Percentiles rank a stretch among this genome's conserved stretches.
These are phyloP conservation scores for Leccinum subtestaceum DNA, from an alignment of 768 basidiomycete genomes.

Conservation along the genomic window DNA sequence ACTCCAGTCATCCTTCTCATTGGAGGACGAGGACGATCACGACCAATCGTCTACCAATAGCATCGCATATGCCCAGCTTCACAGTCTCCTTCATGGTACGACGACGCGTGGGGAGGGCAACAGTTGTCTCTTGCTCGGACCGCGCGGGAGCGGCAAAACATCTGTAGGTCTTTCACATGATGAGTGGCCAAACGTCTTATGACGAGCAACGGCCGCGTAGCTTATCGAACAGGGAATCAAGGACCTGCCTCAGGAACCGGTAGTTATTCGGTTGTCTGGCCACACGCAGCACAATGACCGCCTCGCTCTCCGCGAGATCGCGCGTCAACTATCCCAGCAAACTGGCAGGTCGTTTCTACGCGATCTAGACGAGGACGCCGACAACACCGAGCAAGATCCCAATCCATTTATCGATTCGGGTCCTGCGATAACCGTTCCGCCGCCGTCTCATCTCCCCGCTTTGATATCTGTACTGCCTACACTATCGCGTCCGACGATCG, in stretches of 20 bases:
- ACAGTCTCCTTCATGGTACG: conserved; percentile 68
- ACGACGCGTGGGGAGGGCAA: conserved; percentile 85
- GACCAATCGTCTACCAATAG: conserved; percentile 44
- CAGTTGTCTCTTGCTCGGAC: conserved; percentile 85
- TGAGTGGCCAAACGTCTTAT: conserved; percentile 1
- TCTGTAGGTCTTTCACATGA: conserved; percentile 40
- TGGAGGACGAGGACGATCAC: conserved; percentile 32
- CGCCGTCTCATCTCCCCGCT: conserved; percentile 68
- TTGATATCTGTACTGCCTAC: conserved; percentile 77
- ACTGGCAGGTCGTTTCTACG: conserved; percentile 60
- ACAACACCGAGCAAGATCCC: conserved; percentile 38
- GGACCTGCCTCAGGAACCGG: conserved; percentile 47
- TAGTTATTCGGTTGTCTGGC: conserved; percentile 81
- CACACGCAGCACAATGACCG: conserved; percentile 83
- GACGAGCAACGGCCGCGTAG: conserved; percentile 33
- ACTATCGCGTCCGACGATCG: conserved; percentile 72
- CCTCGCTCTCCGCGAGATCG: conserved; percentile 90
- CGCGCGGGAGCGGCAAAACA: conserved; percentile 85
- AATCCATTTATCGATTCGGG: conserved; percentile 50
- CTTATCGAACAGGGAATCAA: conserved; percentile 58
- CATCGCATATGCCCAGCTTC: conserved; percentile 54
- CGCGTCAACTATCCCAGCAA: conserved; percentile 75
- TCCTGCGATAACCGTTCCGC: conserved; percentile 45
- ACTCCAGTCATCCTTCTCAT: conserved; percentile 35
- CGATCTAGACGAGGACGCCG: conserved; percentile 29